Evolutionary conservation across 2,329 filamentous ascomycete species (phyloP).

Genomic region (Hortaea werneckii): DNA sequence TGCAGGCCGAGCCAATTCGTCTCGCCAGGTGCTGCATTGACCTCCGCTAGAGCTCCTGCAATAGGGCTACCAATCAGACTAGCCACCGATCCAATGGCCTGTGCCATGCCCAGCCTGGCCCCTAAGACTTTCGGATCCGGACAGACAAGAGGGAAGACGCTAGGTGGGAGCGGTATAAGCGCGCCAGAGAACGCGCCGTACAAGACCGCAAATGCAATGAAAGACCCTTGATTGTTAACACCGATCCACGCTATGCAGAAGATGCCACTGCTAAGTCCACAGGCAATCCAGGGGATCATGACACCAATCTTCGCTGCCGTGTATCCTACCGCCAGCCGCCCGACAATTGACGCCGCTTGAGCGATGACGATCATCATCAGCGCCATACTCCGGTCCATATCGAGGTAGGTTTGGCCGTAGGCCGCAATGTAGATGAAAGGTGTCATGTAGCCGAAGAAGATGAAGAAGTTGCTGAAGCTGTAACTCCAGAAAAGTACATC

Average conservation of each 20-base stretch:
- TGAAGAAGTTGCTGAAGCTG: conserved; percentile 20
- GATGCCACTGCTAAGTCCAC: conserved; percentile 35
- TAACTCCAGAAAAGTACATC: conserved; percentile 32
- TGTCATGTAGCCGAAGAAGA: conserved; percentile 25
- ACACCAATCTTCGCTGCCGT: conserved; percentile 40
- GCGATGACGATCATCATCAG: conserved; percentile 47
- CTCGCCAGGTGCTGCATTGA: conserved; percentile 7
- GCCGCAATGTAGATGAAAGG: conserved; percentile 35
- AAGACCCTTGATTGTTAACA: conserved; percentile 29
- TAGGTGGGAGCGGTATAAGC: conserved; percentile 37
- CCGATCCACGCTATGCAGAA: conserved; percentile 48
- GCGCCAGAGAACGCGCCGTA: conserved; percentile 37
- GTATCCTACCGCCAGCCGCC: conserved; percentile 42
- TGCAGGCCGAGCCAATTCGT: conserved; percentile 20
- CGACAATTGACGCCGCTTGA: conserved; percentile 46
- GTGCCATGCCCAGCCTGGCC: conserved; percentile 38
- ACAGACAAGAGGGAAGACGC: conserved; percentile 34
- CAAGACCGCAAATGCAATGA: conserved; percentile 34
- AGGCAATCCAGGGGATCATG: conserved; percentile 46
- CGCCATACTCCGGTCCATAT: conserved; percentile 38
- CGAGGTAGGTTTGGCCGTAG: conserved; percentile 25
- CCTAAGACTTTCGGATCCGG: conserved; percentile 37
- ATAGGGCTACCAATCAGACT: conserved; percentile 37
- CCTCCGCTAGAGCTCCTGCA: conserved; percentile 30
- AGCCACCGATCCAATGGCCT: conserved; percentile 33